Conservation (phyloP, 2,329 filamentous ascomycete species). For the Paracorniculantispora psalliotae region DNA sequence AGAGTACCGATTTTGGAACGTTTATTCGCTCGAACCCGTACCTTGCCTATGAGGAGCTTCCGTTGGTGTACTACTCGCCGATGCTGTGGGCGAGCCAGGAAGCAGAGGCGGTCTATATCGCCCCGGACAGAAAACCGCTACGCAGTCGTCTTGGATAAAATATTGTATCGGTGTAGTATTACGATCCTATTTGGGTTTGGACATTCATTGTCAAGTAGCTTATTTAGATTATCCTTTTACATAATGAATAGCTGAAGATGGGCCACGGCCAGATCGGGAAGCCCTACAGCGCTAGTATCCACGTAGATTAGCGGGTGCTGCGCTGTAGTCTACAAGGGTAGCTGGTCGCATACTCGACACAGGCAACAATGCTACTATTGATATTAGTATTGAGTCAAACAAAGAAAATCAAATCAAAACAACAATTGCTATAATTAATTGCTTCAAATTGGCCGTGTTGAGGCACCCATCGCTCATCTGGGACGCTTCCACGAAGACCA, state of each 20-base stretch:
- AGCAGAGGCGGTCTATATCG: conserved; percentile 19
- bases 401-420: no score
- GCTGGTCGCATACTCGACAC: no score
- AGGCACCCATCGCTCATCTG: no score
- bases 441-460: no score
- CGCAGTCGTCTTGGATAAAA: conserved; percentile 13
- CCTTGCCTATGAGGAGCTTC: conserved; percentile 24
- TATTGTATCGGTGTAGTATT: no score
- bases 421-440: no score
- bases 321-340: no score
- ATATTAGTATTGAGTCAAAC: background rate
- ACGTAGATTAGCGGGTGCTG: background rate
- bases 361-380: background rate
- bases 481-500: no score
- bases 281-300: background rate
- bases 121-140: conserved; percentile 20
- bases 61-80: conserved; percentile 23
- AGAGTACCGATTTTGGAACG: conserved; percentile 16
- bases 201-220: no score
- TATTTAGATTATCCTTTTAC: no score
- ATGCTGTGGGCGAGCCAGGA: conserved; percentile 21
- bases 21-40: conserved; percentile 19
- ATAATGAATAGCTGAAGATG: no score
- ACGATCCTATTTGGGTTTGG: no score
- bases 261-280: background rate